These are phyloP conservation scores for Eucalyptus fibrosa DNA, from an alignment of 345 rosid species.

Conservation along the genomic window DNA sequence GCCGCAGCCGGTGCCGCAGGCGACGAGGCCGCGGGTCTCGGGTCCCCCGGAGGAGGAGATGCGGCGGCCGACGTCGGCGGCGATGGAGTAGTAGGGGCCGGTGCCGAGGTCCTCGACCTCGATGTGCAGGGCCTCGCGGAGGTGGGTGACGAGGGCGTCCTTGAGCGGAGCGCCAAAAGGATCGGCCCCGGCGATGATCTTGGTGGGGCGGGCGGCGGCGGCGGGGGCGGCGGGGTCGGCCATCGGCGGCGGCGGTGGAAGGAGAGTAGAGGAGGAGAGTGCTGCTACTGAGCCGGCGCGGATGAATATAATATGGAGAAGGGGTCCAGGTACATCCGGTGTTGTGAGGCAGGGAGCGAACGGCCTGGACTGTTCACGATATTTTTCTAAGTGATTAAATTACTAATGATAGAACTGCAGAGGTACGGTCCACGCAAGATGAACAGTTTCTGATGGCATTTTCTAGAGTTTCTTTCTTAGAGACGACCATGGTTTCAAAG, in stretches of 20 bases:
- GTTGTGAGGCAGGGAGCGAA: neutral
- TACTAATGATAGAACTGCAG: neutral
- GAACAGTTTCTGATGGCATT: neutral
- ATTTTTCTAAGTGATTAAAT: neutral
- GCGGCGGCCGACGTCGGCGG: slow-evolving; percentile 77
- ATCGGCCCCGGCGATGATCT: slow-evolving; percentile 65
- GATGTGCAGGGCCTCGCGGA: slow-evolving; percentile 53
- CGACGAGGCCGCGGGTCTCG: slow-evolving; percentile 49
- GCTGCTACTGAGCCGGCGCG: neutral
- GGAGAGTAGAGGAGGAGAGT: neutral
- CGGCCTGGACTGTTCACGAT: neutral
- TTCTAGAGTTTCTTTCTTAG: neutral
- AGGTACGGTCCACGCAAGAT: neutral
- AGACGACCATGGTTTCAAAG: too few species aligned
- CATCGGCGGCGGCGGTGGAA: neutral
- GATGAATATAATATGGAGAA: neutral
- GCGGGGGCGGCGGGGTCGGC: neutral
- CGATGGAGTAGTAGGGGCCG: slow-evolving; percentile 64
- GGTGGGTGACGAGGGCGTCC: slow-evolving; percentile 53
- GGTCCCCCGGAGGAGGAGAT: slow-evolving; percentile 24
- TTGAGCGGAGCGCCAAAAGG: slow-evolving; percentile 49
- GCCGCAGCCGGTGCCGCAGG: slow-evolving; percentile 78
- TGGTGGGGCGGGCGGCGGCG: slow-evolving; percentile 9
- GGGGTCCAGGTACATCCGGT: neutral
- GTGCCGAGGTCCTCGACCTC: slow-evolving; percentile 81